Conservation (phyloP, 1,284 basidiomycete genomes). For the Sphagnurus paluster region DNA sequence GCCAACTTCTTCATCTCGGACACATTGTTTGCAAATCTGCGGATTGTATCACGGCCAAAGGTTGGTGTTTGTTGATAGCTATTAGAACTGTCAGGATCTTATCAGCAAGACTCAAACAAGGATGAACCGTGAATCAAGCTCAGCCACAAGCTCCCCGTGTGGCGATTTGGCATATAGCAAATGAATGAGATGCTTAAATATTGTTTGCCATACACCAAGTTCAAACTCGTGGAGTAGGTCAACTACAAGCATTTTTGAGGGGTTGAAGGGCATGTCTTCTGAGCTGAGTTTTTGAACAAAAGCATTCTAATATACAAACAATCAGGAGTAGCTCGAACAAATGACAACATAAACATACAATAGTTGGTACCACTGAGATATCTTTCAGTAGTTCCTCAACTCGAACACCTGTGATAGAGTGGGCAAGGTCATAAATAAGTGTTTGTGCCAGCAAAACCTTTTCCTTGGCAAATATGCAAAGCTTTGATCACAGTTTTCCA, state of each 20-base stretch:
- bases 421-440: background rate
- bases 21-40: slow-evolving; percentile 24
- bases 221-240: slow-evolving; percentile 29
- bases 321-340: background rate
- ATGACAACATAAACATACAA: slow-evolving; percentile 10
- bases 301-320: slow-evolving; percentile 5
- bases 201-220: slow-evolving; percentile 27
- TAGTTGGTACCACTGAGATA: slow-evolving; percentile 17
- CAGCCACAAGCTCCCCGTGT: slow-evolving; percentile 13
- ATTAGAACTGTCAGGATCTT: background rate
- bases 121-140: slow-evolving; percentile 27
- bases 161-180: slow-evolving; percentile 19
- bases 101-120: slow-evolving; percentile 3
- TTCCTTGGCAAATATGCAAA: background rate
- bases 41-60: slow-evolving; percentile 29
- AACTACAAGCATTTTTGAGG: slow-evolving; percentile 21
- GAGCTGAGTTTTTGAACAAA: slow-evolving; percentile 9
- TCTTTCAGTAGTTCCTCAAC: slow-evolving; percentile 15
- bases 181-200: slow-evolving; percentile 25
- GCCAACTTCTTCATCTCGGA: slow-evolving; percentile 32
- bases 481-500: background rate
- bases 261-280: slow-evolving; percentile 5
- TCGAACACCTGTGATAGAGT: slow-evolving; percentile 6
- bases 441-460: background rate
- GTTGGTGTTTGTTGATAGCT: slow-evolving; percentile 6